Percentiles rank a stretch among this genome's conserved stretches.
Evolutionary conservation across 2,329 filamentous ascomycete species (phyloP).

Genomic region (Lasiodiplodia sp.): DNA sequence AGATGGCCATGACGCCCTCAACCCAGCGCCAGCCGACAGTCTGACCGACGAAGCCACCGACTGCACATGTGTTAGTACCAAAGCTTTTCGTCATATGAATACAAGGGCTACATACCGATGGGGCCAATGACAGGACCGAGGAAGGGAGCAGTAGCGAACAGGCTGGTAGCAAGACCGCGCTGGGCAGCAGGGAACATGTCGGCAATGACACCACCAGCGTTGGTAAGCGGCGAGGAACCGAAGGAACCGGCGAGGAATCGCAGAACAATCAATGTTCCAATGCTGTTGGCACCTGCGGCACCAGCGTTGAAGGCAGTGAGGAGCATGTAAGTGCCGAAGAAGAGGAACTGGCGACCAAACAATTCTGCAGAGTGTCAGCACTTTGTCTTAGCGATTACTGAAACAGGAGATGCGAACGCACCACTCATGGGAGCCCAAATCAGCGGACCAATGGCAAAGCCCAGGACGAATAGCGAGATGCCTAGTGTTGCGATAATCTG

Average conservation of each 20-base stretch:
- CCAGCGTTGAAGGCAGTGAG: constrained; percentile 52
- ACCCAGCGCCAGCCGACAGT: constrained; percentile 40
- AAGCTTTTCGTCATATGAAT: neutral
- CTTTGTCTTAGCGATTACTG: neutral
- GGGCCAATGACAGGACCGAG: constrained; percentile 36
- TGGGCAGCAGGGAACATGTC: constrained; percentile 52
- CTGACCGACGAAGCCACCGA: constrained; percentile 35
- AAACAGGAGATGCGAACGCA: constrained; percentile 8
- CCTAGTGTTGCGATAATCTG: constrained; percentile 66
- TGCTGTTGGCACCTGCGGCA: constrained; percentile 53
- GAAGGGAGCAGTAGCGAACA: constrained; percentile 34
- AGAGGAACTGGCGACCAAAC: constrained; percentile 56
- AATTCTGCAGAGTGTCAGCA: constrained; percentile 54
- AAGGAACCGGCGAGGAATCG: constrained; percentile 55
- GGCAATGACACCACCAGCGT: constrained; percentile 56
- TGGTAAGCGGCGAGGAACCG: constrained; percentile 53
- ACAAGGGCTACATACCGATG: constrained; percentile 16
- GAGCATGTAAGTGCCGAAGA: constrained; percentile 45
- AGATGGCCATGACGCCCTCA: constrained; percentile 62
- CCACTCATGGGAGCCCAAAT: constrained; percentile 65
- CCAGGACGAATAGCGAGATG: constrained; percentile 69
- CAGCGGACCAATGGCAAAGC: constrained; percentile 65
- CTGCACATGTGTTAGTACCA: neutral
- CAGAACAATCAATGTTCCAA: constrained; percentile 53
- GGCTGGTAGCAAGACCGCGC: constrained; percentile 33